Conservation (phyloP, 140 eudicot genomes). For the Cichorium intybus region DNA sequence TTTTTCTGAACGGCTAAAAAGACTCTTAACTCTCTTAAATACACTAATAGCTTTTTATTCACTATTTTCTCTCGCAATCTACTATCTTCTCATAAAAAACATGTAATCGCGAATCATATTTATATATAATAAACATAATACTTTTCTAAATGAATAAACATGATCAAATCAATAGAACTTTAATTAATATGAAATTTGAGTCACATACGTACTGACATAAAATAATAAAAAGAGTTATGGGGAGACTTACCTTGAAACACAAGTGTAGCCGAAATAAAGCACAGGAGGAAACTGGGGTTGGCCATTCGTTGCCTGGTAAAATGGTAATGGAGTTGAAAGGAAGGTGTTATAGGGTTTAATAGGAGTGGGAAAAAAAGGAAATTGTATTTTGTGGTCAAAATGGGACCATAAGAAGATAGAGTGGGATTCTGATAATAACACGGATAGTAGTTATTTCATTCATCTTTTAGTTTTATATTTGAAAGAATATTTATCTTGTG, state of each 20-base stretch:
- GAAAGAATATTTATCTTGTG: not conserved
- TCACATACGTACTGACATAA: not conserved
- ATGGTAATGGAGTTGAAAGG: constrained; percentile 12
- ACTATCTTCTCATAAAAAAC: not conserved
- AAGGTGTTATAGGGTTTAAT: constrained; percentile 14
- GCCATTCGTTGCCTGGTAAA: constrained; percentile 33
- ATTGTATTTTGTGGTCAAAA: constrained; percentile 13
- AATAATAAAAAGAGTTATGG: not conserved
- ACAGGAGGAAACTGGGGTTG: constrained; percentile 23
- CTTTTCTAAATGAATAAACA: no score
- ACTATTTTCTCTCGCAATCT: no score
- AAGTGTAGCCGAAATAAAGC: constrained; percentile 31
- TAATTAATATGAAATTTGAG: not conserved
- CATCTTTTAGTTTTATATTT: not conserved
- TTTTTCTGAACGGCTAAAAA: no score
- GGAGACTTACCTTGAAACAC: constrained; percentile 42
- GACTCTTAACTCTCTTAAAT: not conserved
- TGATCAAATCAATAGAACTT: no score
- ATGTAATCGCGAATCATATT: not conserved
- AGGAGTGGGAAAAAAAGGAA: not conserved
- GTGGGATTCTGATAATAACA: not conserved
- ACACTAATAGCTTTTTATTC: no score
- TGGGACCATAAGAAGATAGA: constrained; percentile 15
- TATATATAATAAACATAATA: not conserved
- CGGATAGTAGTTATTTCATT: not conserved